Evolutionary conservation across 148 eudicot species (phyloP).

Genomic region (Arctostaphylos glauca): DNA sequence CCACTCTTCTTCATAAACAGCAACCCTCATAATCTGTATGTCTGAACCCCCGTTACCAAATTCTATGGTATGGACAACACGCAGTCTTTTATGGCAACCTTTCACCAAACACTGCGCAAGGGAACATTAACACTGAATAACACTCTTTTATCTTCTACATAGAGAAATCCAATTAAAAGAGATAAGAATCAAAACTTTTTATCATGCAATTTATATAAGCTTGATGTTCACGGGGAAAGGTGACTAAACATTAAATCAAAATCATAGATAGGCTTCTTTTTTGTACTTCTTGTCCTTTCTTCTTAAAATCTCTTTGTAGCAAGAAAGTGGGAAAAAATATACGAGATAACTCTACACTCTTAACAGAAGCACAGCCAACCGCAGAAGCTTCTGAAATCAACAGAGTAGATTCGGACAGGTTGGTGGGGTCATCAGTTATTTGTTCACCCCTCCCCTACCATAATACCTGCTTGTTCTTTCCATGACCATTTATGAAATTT

Average conservation of each 20-base stretch:
- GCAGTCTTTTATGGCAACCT: slow-evolving; percentile 97
- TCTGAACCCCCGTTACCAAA: slow-evolving; percentile 86
- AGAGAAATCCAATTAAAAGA: background rate
- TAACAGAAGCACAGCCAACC: too few species aligned
- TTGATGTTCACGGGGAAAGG: background rate
- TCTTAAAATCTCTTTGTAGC: background rate
- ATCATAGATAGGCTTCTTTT: background rate
- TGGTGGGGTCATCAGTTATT: background rate
- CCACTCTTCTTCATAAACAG: slow-evolving; percentile 98
- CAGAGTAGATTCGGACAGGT: background rate
- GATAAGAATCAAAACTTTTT: background rate
- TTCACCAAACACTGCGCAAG: slow-evolving; percentile 86
- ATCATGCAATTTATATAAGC: background rate
- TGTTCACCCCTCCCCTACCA: background rate
- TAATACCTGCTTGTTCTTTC: background rate
- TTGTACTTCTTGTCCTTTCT: background rate
- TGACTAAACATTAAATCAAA: background rate
- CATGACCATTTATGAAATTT: background rate
- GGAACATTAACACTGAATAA: slow-evolving; percentile 14
- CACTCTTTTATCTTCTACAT: slow-evolving; percentile 1
- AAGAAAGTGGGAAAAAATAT: background rate
- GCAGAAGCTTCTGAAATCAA: slow-evolving; percentile 1
- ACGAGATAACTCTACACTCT: background rate
- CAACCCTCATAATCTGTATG: slow-evolving; percentile 88
- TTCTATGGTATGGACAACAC: slow-evolving; percentile 94